These are phyloP conservation scores for Epichloe sibirici DNA, from an alignment of 2,329 filamentous ascomycete genomes.

Conservation along the genomic window DNA sequence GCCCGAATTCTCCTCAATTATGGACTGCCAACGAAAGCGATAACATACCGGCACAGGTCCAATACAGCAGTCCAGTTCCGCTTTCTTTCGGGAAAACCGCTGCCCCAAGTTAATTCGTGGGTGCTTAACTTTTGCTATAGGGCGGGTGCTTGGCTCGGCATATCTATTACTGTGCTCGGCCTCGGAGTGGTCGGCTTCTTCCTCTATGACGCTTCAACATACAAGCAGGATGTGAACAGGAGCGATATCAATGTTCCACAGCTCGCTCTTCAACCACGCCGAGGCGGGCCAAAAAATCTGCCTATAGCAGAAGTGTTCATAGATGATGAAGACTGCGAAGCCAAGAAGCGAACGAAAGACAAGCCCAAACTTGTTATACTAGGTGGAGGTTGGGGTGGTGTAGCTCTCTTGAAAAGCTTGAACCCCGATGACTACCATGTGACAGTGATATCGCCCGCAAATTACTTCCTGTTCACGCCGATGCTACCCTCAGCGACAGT, in stretches of 20 bases:
- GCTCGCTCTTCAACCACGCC: conserved; percentile 65
- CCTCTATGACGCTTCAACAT: conserved; percentile 85
- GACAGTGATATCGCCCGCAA: conserved; percentile 85
- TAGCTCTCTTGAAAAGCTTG: conserved; percentile 81
- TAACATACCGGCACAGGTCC: background rate
- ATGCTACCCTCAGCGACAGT: conserved; percentile 97
- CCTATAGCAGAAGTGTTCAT: conserved; percentile 81
- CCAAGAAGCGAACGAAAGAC: conserved; percentile 59
- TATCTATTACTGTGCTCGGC: conserved; percentile 60
- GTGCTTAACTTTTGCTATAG: conserved; percentile 52
- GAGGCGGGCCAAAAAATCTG: conserved; percentile 87
- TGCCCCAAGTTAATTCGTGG: conserved; percentile 35
- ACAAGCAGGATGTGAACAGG: conserved; percentile 55
- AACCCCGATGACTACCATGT: conserved; percentile 90
- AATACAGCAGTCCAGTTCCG: conserved; percentile 3
- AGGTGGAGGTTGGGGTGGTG: conserved; percentile 89
- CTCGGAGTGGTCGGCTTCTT: conserved; percentile 72
- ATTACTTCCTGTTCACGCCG: conserved; percentile 96
- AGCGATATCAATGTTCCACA: conserved; percentile 75
- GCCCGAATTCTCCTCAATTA: background rate
- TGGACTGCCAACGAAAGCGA: background rate
- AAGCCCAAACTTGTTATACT: conserved; percentile 90
- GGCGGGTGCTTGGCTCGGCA: conserved; percentile 49
- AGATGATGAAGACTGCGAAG: conserved; percentile 72
- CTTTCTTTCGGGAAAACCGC: conserved; percentile 37